Conservation (phyloP, 1,139 yeast genomes). For the Pneumocystis murina region DNA sequence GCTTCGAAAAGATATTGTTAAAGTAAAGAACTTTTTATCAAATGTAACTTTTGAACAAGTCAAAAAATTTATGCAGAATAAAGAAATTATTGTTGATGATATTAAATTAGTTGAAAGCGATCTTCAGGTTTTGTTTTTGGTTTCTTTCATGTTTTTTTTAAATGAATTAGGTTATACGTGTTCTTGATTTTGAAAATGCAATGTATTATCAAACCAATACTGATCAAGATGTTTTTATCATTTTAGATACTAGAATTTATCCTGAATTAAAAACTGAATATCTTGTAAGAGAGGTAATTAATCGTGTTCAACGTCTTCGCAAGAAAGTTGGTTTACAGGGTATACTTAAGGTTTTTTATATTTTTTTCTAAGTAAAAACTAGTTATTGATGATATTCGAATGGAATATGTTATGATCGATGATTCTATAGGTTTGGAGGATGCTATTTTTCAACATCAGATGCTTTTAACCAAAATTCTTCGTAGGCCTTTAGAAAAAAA, state of each 20-base stretch:
- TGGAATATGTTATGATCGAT: constrained; percentile 56
- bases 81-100: constrained; percentile 74
- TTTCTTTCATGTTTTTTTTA: constrained; percentile 43
- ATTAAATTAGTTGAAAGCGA: constrained; percentile 79
- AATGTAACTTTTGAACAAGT: constrained; percentile 66
- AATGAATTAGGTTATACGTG: not conserved
- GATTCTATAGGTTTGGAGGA: constrained; percentile 51
- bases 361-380: not conserved
- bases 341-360: not conserved
- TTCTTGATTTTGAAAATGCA: constrained; percentile 18
- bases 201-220: constrained; percentile 23
- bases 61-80: constrained; percentile 54
- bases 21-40: constrained; percentile 89
- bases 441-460: constrained; percentile 51
- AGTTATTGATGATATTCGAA: constrained; percentile 87
- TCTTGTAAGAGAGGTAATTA: constrained; percentile 85
- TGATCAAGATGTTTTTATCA: constrained; percentile 74
- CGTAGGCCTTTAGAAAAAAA: constrained; percentile 34
- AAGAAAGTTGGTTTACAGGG: constrained; percentile 79
- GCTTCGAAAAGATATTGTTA: constrained; percentile 82
- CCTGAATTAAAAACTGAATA: constrained; percentile 89
- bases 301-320: constrained; percentile 94
- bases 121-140: constrained; percentile 74
- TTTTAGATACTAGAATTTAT: constrained; percentile 74
- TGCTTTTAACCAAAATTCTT: constrained; percentile 60